Evolutionary conservation across 1,139 yeast genomes (phyloP).

Genomic region (Geotrichum klebahnii): DNA sequence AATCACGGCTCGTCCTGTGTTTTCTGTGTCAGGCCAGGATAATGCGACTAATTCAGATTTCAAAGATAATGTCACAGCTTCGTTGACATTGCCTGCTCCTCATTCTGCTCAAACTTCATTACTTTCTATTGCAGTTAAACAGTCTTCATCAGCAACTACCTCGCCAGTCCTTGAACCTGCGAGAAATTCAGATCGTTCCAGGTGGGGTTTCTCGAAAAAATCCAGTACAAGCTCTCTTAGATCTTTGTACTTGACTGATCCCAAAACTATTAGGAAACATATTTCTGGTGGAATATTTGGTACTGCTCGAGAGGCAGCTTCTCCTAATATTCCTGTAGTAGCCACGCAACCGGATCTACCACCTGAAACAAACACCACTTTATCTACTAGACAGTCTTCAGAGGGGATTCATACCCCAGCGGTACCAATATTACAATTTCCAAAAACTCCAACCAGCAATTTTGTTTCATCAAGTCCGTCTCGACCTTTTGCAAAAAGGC

Average conservation of each 20-base stretch:
- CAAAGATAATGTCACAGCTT: background rate
- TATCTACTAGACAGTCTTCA: too few species aligned
- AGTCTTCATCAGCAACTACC: background rate
- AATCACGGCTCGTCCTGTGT: slow-evolving; percentile 1
- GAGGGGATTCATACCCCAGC: too few species aligned
- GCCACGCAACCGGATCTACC: too few species aligned
- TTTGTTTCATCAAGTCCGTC: too few species aligned
- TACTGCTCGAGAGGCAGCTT: background rate
- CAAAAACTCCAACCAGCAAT: too few species aligned
- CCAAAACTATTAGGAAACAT: background rate
- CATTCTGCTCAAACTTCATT: background rate
- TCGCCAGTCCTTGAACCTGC: slow-evolving; percentile 5
- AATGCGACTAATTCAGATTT: background rate
- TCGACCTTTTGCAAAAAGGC: too few species aligned
- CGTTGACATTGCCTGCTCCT: background rate
- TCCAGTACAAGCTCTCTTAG: slow-evolving; percentile 1
- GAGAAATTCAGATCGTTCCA: background rate
- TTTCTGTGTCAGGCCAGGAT: background rate
- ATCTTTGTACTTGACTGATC: background rate
- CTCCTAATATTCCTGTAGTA: too few species aligned
- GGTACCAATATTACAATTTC: too few species aligned
- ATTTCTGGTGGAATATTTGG: background rate
- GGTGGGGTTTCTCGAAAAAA: background rate
- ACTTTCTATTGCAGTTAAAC: background rate
- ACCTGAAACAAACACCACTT: too few species aligned